Base-by-base conservation (phyloP, 352 stramenopile genomes). In the Phytophthora pistaciae region DNA sequence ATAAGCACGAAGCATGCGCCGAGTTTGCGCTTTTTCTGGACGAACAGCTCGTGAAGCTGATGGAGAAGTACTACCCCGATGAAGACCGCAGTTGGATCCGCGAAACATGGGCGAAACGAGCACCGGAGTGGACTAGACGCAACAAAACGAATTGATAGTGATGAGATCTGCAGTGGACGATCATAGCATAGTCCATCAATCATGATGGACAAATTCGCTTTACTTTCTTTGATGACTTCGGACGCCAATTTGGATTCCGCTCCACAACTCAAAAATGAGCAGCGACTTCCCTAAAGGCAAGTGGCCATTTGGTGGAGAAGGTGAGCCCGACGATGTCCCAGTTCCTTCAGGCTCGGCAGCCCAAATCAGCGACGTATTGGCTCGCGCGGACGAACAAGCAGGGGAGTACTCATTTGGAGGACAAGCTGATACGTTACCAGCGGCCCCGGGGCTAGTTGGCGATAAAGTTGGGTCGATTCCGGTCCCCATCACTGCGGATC, bases 401-500 rank as follows among this genome's bases (percentile, higher is more conserved):
- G 64, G 56, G 2, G 64, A 70, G 27, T 65, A 36, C 14, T 53
- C 56, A 3, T 70, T 70, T n/a, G 46, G 64, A 9, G 64, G 56
- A 1, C 56, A 46, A 14, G 50, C 57, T 10, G 9, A 23, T 2
- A 46, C 16, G 9, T 42, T 72, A 23, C 64, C 64, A 3, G 27
- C 23, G 9, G 56, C 25, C 0, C 66, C 52, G 1, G 66, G 66
- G 1, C 54, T 68, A 16, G 7, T 55, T 20, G 31, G 57, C 11
- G 25, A 60, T 21, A 50, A 27, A 5, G 13, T 73, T 9, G 59
- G 66, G 0, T 52, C 49, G 1, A 63, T 73, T 6, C 33, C 66
- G 3, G 40, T 73, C 23, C 66, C 66, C 3, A 31, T 64, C 9
- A 48, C 48, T 8, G 9, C 21, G 29, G 44, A 60, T 55, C 52